These are phyloP conservation scores for Chondrus crispus DNA, from an alignment of 23 red algal species.

Conservation along the genomic window DNA sequence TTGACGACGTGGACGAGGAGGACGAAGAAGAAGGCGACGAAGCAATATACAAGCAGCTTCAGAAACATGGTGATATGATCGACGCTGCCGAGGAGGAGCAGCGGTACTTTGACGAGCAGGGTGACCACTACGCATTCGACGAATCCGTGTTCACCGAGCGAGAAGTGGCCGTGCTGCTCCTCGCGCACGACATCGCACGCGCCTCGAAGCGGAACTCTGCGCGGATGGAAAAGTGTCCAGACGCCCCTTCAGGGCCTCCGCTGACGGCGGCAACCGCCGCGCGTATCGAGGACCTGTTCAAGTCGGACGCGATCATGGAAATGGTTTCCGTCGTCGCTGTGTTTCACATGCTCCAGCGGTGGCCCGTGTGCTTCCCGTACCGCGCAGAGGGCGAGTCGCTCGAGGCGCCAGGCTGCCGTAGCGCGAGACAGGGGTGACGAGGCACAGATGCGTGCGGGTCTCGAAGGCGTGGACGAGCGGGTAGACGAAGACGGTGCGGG, in stretches of 20 bases:
- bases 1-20: background rate
- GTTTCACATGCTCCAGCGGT: conserved; percentile 38
- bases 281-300: conserved; percentile 20
- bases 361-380: conserved; percentile 39
- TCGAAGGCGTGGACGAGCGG: no score
- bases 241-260: background rate
- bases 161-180: conserved; percentile 45
- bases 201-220: conserved; percentile 14
- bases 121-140: background rate
- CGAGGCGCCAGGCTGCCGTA: no score
- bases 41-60: background rate
- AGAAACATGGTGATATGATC: background rate
- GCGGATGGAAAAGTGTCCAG: conserved; percentile 2
- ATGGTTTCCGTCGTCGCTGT: conserved; percentile 31
- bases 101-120: background rate
- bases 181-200: conserved; percentile 45
- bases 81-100: background rate
- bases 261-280: conserved; percentile 15
- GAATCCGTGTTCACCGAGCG: background rate
- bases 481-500: no score
- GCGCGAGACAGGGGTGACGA: no score
- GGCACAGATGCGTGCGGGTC: no score
- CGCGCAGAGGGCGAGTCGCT: no score
- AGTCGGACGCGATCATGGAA: conserved; percentile 54
- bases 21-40: conserved; percentile 8